Percentiles rank a stretch among this genome's conserved stretches.
Evolutionary conservation across 352 stramenopile species (phyloP).

Genomic region (Pythium scleroteichum): DNA sequence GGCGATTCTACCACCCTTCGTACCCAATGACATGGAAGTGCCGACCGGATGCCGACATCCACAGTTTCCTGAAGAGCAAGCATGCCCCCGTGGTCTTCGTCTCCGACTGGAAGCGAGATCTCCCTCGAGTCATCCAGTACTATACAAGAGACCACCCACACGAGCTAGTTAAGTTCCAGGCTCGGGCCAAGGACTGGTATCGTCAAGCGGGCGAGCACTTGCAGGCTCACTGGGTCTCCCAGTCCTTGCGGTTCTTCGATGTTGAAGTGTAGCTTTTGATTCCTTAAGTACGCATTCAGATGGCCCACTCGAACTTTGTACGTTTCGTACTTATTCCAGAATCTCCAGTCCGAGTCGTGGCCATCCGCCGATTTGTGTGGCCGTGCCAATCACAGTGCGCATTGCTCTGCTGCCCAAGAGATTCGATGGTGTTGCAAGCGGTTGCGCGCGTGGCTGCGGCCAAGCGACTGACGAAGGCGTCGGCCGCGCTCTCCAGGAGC

Average conservation of each 20-base stretch:
- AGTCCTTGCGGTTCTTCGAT: slow-evolving; percentile 13
- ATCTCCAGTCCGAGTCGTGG: slow-evolving; percentile 6
- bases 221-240: slow-evolving; percentile 31
- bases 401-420: slow-evolving; percentile 18
- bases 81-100: slow-evolving; percentile 64
- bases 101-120: slow-evolving; percentile 53
- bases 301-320: too few relatives aligned
- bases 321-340: slow-evolving; percentile 8
- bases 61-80: slow-evolving; percentile 47
- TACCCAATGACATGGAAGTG: slow-evolving; percentile 64
- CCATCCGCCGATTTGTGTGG: slow-evolving; percentile 12
- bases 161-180: slow-evolving; percentile 39
- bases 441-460: slow-evolving; percentile 21
- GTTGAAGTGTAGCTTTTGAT: too few relatives aligned
- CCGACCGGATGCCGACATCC: slow-evolving; percentile 45
- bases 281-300: too few relatives aligned
- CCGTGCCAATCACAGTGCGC: slow-evolving; percentile 13
- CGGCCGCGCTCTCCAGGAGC: slow-evolving; percentile 22
- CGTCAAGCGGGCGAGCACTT: slow-evolving; percentile 40
- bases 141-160: slow-evolving; percentile 36
- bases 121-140: slow-evolving; percentile 40
- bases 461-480: slow-evolving; percentile 16
- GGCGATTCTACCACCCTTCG: slow-evolving; percentile 57
- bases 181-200: slow-evolving; percentile 41
- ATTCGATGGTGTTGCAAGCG: slow-evolving; percentile 28